Base-by-base conservation (phyloP, 805 yeast genomes). In the Yueomyces sp. region DNA sequence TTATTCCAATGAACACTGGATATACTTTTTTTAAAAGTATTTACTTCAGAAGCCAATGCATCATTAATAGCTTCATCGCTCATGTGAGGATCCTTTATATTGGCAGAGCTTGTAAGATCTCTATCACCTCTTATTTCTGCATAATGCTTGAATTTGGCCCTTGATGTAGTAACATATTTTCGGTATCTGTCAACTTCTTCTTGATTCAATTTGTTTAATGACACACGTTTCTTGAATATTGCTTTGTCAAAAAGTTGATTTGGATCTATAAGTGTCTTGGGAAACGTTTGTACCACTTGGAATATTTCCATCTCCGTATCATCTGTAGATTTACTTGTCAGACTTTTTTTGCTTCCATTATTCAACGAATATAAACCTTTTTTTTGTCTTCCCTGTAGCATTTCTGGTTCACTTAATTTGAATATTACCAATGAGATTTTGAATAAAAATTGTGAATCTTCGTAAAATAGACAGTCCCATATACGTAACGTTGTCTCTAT, bases 381-480 rank as follows among this genome's bases (percentile, higher is more conserved):
- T 30, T 42, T 46, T 37, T 42, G 42, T 40, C 43, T 51, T 4
- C 67, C 54, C 26, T 55, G 59, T 26, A 58, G 52, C 45, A 88
- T 70, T 41, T 74, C 74, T 2, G 85, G 81, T 54, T 84, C 88
- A 43, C 87, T 70, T 49, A 80, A 60, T 54, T 84, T 83, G 59
- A 88, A 74, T 11, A 92, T 74, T 1, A 95, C 81, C 44, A 90
- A 64, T 1, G 95, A 80, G 3, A 85, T 73, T 45, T 94, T 76
- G 65, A 87, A 92, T 19, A 92, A 67, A 8, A 92, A 76, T 54
- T 85, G 85, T 2, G 95, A 81, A 30, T 86, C 96, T 59, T 90
- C 97, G 56, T 83, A 86, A 69, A 94, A 88, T 41, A 90, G 64
- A 48, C 94, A 85, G 62, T 92, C 98, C 97, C 98, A 90, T 0